Base-by-base conservation (phyloP, 495 filamentous ascomycete genomes). In the Cairneyella variabilis region DNA sequence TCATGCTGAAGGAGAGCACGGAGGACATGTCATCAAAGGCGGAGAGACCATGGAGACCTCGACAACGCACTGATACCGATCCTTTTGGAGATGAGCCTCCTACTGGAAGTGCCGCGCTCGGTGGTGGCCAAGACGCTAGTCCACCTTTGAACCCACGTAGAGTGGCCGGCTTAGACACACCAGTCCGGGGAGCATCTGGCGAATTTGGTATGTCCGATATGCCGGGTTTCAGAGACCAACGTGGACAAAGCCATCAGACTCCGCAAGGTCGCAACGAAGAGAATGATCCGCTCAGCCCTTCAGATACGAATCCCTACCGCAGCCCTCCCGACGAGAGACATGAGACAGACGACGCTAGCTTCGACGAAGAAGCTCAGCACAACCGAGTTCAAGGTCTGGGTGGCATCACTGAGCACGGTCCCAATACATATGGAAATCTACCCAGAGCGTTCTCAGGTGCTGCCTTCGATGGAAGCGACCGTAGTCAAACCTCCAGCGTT, bases 241-340 rank as follows among this genome's bases (percentile, higher is more conserved):
- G 60, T 56, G 51, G 47, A 9, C 58, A 61, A 27, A 53, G 34
- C 10, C 69, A 57, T 68, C 65, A 76, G 58, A 83, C 75, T 60
- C 78, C 73, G 39, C 80, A 59, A 51, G 76, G 73, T 46, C 69
- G 74, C 48, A 77, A 78, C 43, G 76, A 69, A 43, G 73, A 78
- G 17, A 64, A 66, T 45, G 88, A 90, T 56, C 84, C 85, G 6
- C 79, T 88, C 55, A 97, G 95, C 63, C 95, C 93, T 30, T 93
- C 92, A 0, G 90, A 96, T 55, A 97, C 93, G 0, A 98, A 98
- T 67, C 95, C 93, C n/a, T 98, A 91, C 63, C 87, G 88, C 58
- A 97, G 92, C 66, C 95, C 93, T 8, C 83, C 88, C n/a, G 75
- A 75, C 0, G 84, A 90, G 21, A 75, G 78, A 2, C 86, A 90